Base-by-base conservation (phyloP, 306 rosid species). In the Vigna angularis region DNA sequence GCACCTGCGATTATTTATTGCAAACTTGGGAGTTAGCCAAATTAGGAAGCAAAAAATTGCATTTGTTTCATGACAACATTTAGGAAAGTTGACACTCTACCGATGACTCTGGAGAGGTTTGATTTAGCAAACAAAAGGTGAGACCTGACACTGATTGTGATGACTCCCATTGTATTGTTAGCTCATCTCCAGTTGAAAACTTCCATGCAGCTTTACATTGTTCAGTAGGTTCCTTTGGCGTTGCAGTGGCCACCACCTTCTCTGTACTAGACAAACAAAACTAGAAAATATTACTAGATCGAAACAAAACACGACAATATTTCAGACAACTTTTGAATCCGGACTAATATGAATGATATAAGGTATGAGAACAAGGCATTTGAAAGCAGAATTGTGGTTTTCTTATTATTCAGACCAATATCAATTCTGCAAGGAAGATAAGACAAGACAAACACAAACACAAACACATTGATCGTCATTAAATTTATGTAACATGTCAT, bases 191-290 rank as follows among this genome's bases (percentile, higher is more conserved):
- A 1, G 97, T 92, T 48, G 97, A 92, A 86, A 92, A 87, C 22
- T 15, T 7, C 98, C 98, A 95, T 9, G 85, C 86, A 42, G 92
- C 92, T 69, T 82, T 83, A 87, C 91, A 86, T 87, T 83, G 93
- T 66, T 88, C 97, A 1, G 75, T 74, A 30, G 86, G 77, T 75
- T 95, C 92, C 89, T 88, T 89, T 64, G 98, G 98, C 62, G 88
- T 86, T 52, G 97, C 97, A 9, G 96, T 91, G 83, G 90, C 98
- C 40, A 91, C 97, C 83, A 95, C 84, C 84, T 88, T 92, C 89
- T 80, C 98, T 95, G 97, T 81, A 85, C 96, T 90, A 87, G 92
- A 90, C 86, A 85, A 87, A 89, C 47, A 42, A 42, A 9, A 42
- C 47, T 42, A 42, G 47, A 42, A 42, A 42, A 42, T 42, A 42